phyloP scores from a whole-genome alignment of 192 early-diverging fungal genomes.

The Chytriomyces sp. region DNA sequence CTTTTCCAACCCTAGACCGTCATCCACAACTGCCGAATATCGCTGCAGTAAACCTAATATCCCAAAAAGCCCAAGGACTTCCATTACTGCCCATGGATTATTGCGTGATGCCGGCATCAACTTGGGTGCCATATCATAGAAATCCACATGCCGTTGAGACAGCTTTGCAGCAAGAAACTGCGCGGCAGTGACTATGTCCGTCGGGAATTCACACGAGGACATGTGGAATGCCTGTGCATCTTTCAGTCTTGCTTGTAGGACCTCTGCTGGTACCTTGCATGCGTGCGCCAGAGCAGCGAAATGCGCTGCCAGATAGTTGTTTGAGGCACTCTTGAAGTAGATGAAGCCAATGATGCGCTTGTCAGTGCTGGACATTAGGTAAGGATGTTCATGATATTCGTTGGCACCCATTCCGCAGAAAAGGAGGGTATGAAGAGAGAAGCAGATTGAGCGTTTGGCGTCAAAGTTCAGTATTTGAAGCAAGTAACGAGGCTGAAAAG shows the following conservation, averaged over 20 bases:
- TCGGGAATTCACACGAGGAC: background rate
- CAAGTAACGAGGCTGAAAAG: background rate
- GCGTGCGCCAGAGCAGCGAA: background rate
- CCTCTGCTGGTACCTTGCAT: background rate
- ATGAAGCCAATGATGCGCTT: slow-evolving; percentile 9
- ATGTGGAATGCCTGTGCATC: background rate
- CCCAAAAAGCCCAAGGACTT: background rate
- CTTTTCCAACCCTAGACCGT: background rate
- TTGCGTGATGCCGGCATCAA: background rate
- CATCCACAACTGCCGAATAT: slow-evolving; percentile 16
- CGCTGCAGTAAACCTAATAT: slow-evolving; percentile 10
- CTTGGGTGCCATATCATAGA: background rate
- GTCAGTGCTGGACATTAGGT: background rate
- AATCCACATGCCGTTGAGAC: background rate
- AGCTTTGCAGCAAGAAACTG: slow-evolving; percentile 5
- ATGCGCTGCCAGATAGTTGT: slow-evolving; percentile 9
- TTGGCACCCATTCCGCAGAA: background rate
- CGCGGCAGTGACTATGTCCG: background rate
- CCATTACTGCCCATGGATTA: slow-evolving; percentile 20
- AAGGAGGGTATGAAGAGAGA: background rate
- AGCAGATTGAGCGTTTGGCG: slow-evolving; percentile 1
- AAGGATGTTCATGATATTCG: background rate
- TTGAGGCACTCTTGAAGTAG: background rate
- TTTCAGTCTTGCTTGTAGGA: background rate
- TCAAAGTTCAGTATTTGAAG: background rate